These are phyloP conservation scores for Hyphodiscus hymeniophilus DNA, from an alignment of 495 filamentous ascomycete species.

Conservation along the genomic window DNA sequence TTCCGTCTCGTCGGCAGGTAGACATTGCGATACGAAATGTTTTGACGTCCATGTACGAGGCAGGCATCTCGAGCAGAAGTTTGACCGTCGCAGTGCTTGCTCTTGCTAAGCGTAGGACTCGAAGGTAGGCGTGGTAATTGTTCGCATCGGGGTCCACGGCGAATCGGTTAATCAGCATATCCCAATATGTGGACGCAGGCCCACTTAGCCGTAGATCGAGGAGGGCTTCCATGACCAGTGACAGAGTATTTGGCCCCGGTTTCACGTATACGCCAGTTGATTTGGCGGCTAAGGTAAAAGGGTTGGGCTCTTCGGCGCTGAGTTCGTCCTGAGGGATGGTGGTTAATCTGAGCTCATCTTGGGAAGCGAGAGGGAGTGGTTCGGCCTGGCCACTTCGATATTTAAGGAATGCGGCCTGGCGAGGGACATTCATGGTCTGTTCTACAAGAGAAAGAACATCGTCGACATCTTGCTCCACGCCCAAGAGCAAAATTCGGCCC, in stretches of 20 bases:
- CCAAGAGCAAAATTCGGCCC: slow-evolving; percentile 60
- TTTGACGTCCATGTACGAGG: slow-evolving; percentile 30
- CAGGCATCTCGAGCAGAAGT: slow-evolving; percentile 43
- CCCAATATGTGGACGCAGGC: slow-evolving; percentile 61
- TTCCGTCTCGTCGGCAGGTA: slow-evolving; percentile 59
- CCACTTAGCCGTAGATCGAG: slow-evolving; percentile 38
- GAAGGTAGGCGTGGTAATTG: slow-evolving; percentile 59
- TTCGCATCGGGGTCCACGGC: slow-evolving; percentile 58
- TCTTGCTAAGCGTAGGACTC: slow-evolving; percentile 54
- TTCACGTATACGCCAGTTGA: slow-evolving; percentile 31
- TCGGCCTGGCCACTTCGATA: not conserved
- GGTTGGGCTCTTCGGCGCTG: too few relatives aligned
- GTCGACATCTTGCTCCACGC: slow-evolving; percentile 50
- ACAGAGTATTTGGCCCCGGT: slow-evolving; percentile 61
- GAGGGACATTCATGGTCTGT: slow-evolving; percentile 67
- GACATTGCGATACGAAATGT: slow-evolving; percentile 66
- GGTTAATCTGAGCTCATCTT: not conserved
- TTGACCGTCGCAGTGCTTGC: slow-evolving; percentile 46
- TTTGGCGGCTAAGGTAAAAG: not conserved
- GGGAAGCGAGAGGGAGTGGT: not conserved
- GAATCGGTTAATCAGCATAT: slow-evolving; percentile 48
- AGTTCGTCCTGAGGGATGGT: too few relatives aligned
- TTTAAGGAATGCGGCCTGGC: slow-evolving; percentile 29
- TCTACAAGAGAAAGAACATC: slow-evolving; percentile 64
- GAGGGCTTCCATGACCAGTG: slow-evolving; percentile 57